phyloP scores from a whole-genome alignment of 2,329 filamentous ascomycete genomes.

The Scedosporium aurantiacum region DNA sequence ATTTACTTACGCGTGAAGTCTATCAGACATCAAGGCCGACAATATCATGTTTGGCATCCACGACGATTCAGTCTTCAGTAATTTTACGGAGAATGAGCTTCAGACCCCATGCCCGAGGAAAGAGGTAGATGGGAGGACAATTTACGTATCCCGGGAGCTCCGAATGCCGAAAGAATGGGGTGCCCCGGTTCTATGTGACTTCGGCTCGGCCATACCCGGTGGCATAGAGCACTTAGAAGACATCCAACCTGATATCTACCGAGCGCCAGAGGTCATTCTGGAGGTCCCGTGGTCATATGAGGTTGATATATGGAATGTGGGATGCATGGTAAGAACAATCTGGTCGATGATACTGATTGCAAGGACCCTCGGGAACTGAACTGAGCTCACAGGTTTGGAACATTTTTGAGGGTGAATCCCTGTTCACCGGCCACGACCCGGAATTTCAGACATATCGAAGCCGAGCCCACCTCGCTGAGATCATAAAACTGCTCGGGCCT shows the following conservation, averaged over 20 bases:
- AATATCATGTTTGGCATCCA: constrained; percentile 33
- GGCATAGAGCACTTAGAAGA: constrained; percentile 22
- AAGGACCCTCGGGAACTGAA: constrained; percentile 1
- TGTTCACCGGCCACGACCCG: constrained; percentile 16
- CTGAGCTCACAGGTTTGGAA: neutral
- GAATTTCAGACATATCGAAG: constrained; percentile 27
- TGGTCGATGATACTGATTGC: fast-evolving
- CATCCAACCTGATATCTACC: constrained; percentile 28
- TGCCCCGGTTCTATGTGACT: constrained; percentile 33
- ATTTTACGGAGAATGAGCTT: constrained; percentile 28
- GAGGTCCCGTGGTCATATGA: constrained; percentile 31
- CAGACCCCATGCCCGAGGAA: constrained; percentile 30
- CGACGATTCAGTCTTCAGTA: constrained; percentile 26
- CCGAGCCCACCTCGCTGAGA: constrained; percentile 36
- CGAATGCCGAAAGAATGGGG: constrained; percentile 20
- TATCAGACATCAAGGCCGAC: constrained; percentile 32
- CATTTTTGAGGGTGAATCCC: neutral
- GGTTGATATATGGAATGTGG: constrained; percentile 41
- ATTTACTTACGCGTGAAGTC: constrained; percentile 18
- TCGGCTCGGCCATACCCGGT: constrained; percentile 32
- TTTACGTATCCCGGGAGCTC: constrained; percentile 31
- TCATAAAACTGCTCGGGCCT: constrained; percentile 31
- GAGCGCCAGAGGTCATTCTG: constrained; percentile 36
- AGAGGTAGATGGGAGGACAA: constrained; percentile 23
- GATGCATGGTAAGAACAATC: constrained; percentile 32